Percentiles rank a stretch among this genome's conserved stretches.
These are phyloP conservation scores for Galerina marginata DNA, from an alignment of 768 basidiomycete species.

Conservation along the genomic window DNA sequence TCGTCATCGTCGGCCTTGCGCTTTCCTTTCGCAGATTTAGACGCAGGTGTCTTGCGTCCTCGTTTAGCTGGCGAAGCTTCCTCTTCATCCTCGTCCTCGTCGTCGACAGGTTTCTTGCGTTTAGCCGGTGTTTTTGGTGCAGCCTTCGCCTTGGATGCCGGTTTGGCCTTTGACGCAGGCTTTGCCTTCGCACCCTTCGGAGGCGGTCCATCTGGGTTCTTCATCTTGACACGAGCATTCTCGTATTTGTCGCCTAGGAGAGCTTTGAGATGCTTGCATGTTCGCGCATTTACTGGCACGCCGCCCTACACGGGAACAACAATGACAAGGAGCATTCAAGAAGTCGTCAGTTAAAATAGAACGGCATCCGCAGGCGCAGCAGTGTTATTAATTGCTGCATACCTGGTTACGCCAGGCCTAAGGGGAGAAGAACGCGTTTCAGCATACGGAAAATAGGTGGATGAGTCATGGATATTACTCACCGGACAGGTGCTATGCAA, in stretches of 20 bases:
- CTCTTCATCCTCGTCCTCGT: constrained; percentile 37
- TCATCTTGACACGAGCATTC: constrained; percentile 46
- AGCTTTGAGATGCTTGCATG: constrained; percentile 52
- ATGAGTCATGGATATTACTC: constrained; percentile 12
- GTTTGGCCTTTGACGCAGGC: constrained; percentile 24
- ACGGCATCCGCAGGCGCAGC: neutral
- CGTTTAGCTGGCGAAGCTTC: constrained; percentile 27
- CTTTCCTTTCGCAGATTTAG: constrained; percentile 23
- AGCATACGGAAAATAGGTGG: constrained; percentile 4
- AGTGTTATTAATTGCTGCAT: no score
- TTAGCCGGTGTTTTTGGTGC: constrained; percentile 20
- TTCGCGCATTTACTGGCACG: constrained; percentile 49
- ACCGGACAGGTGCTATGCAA: constrained; percentile 34
- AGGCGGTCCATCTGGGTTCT: constrained; percentile 43
- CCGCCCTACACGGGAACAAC: constrained; percentile 29
- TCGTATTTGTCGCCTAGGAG: constrained; percentile 55
- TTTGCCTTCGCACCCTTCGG: constrained; percentile 25
- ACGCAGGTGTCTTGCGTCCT: constrained; percentile 11
- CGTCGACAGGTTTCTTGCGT: constrained; percentile 30
- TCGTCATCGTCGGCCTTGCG: constrained; percentile 24
- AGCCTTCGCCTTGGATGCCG: constrained; percentile 25
- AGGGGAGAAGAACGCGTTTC: constrained; percentile 1
- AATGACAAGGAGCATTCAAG: neutral
- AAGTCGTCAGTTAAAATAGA: neutral
- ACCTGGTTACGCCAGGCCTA: constrained; percentile 38